Evolutionary conservation across 352 stramenopile species (phyloP).

Genomic region (Thalassiosira sp.): DNA sequence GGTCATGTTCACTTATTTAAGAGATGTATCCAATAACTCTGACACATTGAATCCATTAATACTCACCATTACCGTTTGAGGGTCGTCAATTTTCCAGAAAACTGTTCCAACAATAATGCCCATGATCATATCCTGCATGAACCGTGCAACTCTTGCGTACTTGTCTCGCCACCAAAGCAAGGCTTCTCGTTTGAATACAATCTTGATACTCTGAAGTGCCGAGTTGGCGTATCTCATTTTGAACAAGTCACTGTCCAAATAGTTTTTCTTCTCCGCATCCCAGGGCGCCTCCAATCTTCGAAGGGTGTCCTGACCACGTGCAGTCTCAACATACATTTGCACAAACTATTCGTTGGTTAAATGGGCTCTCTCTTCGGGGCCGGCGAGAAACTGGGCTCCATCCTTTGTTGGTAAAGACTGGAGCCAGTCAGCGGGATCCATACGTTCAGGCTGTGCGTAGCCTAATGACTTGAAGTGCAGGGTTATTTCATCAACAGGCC

Average conservation of each 20-base stretch:
- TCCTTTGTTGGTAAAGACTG: conserved; percentile 66
- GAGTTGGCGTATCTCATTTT: conserved; percentile 57
- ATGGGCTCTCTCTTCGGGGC: conserved; percentile 37
- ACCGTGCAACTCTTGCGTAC: conserved; percentile 47
- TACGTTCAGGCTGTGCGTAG: conserved; percentile 70
- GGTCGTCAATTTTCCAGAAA: conserved; percentile 68
- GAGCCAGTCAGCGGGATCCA: conserved; percentile 89
- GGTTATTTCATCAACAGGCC: conserved; percentile 77
- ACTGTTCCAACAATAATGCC: conserved; percentile 65
- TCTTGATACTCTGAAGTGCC: conserved; percentile 37
- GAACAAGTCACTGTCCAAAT: conserved; percentile 17
- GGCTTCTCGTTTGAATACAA: conserved; percentile 59
- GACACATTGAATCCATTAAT: conserved; percentile 87
- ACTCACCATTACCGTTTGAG: conserved; percentile 80
- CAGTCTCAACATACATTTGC: conserved; percentile 57
- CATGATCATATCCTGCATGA: conserved; percentile 63
- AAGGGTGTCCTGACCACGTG: conserved; percentile 47
- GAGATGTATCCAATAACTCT: no score
- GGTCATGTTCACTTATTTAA: no score
- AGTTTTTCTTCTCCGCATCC: conserved; percentile 3
- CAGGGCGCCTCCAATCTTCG: conserved; percentile 35
- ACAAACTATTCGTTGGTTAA: conserved; percentile 69
- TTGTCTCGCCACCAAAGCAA: conserved; percentile 69
- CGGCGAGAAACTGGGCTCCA: conserved; percentile 52
- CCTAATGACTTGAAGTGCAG: conserved; percentile 77